Base-by-base conservation (phyloP, 2,329 filamentous ascomycete genomes). In the Neonectria punicea region DNA sequence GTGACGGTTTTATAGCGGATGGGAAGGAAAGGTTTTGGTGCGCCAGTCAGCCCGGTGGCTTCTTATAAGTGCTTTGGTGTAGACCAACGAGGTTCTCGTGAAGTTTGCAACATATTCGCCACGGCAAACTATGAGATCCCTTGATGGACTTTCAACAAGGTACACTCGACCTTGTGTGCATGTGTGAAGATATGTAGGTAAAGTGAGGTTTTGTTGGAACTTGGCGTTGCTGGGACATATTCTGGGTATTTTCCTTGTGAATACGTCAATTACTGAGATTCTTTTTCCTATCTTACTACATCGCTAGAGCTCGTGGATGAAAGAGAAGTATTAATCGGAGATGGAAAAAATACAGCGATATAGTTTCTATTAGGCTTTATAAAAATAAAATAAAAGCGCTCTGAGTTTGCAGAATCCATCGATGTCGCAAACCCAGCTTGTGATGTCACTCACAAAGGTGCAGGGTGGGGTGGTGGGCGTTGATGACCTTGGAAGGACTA, bases 401-500 rank as follows among this genome's bases (percentile, higher is more conserved):
- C 11, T 34, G 16, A 18, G n/a, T n/a, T 53, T 36, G 14, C 14
- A 8, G 32, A 36, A 14, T 5, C 11, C 10, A 53, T 53, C 18
- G 5, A 53, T 32, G 34, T 36, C 16, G 16, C 9, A 28, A 28
- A 18, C 20, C 39, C 20, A 20, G 8, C 8, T 22, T n/a, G 53
- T 20, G 20, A 47, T 47, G 44, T 28, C 20, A 25, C 16, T 22
- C 13, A 9, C 14, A 6, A 39, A 7, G 5, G n/a, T 32, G 10
- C 7, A 43, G 14, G 30, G 58, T 46, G 60, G 60, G 36, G 34
- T 34, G 34, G 53, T 36, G 20, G 10, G 5, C 47, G 47, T 22
- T 30, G 25, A 46, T 36, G 20, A 49, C 13, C 16, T 59, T 50
- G 32, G 20, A 13, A 54, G 57, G 56, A 50, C 28, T 50, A 58